phyloP scores from a whole-genome alignment of 2,329 filamentous ascomycete genomes.

The Aspergillus ibericus region DNA sequence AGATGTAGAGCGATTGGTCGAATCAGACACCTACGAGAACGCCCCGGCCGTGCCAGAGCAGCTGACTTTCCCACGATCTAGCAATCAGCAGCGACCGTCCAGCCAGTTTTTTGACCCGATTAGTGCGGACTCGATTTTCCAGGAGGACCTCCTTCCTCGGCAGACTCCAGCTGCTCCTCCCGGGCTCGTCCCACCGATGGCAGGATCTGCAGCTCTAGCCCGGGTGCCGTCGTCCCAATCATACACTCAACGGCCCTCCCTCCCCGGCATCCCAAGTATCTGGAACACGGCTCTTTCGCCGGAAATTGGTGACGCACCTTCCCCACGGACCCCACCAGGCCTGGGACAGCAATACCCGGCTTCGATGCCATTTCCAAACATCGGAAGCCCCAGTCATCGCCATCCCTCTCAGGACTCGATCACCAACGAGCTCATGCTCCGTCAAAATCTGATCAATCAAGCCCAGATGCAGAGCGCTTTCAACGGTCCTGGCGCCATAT shows the following conservation, averaged over 20 bases:
- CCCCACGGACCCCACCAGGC: constrained; percentile 41
- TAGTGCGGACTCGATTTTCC: constrained; percentile 22
- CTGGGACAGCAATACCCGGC: constrained; percentile 28
- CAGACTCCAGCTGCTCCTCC: constrained; percentile 35
- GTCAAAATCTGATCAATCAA: constrained; percentile 30
- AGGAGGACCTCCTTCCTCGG: constrained; percentile 24
- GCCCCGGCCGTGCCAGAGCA: constrained; percentile 28
- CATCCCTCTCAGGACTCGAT: constrained; percentile 27
- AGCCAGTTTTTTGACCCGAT: constrained; percentile 24
- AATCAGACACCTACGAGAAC: constrained; percentile 43
- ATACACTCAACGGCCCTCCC: constrained; percentile 31
- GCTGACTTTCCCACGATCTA: constrained; percentile 26
- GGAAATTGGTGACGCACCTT: constrained; percentile 41
- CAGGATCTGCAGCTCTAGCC: constrained; percentile 18
- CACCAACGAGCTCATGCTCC: constrained; percentile 29
- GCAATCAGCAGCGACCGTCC: constrained; percentile 23
- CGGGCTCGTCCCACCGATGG: constrained; percentile 30
- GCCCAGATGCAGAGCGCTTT: constrained; percentile 23
- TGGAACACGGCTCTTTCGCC: constrained; percentile 49
- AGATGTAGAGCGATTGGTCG: constrained; percentile 40
- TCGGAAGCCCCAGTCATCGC: constrained; percentile 18
- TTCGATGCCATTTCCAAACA: constrained; percentile 16
- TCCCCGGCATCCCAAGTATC: constrained; percentile 42
- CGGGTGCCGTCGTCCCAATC: constrained; percentile 30
- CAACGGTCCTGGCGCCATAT: constrained; percentile 22